These are phyloP conservation scores for Phyllosticta citriasiana DNA, from an alignment of 2,329 filamentous ascomycete genomes.

Conservation along the genomic window DNA sequence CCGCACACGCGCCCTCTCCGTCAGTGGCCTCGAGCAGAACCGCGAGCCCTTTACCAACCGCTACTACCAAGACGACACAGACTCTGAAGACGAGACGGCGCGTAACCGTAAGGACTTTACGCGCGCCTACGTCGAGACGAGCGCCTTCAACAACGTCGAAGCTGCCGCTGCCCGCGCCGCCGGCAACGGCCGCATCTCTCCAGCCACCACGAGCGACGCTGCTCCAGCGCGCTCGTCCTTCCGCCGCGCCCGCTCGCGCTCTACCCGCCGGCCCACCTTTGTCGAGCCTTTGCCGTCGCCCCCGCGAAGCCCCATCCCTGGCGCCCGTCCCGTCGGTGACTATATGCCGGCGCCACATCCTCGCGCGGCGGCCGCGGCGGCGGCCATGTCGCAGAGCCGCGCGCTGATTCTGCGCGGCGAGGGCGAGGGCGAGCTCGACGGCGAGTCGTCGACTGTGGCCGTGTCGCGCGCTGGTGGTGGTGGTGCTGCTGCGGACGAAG, in stretches of 20 bases:
- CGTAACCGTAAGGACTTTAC: conserved; percentile 7
- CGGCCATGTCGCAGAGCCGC: neutral
- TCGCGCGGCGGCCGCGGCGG: neutral
- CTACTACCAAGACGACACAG: conserved; percentile 2
- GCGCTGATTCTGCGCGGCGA: neutral
- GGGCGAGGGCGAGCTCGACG: neutral
- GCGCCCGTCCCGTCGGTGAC: neutral
- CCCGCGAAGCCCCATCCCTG: neutral
- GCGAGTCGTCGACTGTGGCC: neutral
- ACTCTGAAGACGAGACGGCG: conserved; percentile 4
- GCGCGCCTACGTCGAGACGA: conserved; percentile 8
- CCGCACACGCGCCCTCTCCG: conserved; percentile 2
- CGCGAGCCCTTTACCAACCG: conserved; percentile 3
- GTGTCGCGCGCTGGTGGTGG: neutral
- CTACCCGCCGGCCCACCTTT: neutral
- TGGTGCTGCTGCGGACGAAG: neutral
- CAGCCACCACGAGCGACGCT: neutral
- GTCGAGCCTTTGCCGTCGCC: neutral
- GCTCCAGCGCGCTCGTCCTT: neutral
- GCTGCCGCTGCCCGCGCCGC: neutral
- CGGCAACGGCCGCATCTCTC: neutral
- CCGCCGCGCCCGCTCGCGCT: neutral
- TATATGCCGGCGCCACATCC: neutral
- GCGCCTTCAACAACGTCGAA: conserved; percentile 4
- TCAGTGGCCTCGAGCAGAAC: conserved; percentile 1